A percentile compares a stretch with the other conserved stretches of the same genome.
phyloP scores from a whole-genome alignment of 148 eudicot species.

The Dianthus caryophyllus region DNA sequence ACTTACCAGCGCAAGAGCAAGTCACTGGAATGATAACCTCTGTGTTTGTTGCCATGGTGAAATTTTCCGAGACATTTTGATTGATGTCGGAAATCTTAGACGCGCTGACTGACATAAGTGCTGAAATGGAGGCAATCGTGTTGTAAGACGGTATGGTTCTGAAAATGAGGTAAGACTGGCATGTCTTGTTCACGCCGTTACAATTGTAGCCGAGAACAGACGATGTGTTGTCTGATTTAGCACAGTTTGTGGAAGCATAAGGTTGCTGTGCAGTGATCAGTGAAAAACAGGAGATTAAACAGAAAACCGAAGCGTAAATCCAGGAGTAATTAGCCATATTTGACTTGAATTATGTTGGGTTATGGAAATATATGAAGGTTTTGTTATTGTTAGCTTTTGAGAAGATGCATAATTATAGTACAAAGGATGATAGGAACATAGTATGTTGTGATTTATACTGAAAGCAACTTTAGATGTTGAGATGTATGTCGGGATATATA shows the following conservation, averaged over 20 bases:
- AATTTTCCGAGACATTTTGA: slow-evolving; percentile 35
- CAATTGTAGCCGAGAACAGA: slow-evolving; percentile 64
- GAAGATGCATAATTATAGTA: background rate
- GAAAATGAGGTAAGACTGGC: slow-evolving; percentile 71
- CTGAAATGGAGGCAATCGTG: slow-evolving; percentile 53
- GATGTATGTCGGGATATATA: too few species aligned
- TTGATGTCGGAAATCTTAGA: slow-evolving; percentile 42
- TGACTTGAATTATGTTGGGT: background rate
- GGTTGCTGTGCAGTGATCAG: slow-evolving; percentile 58
- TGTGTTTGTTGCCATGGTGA: slow-evolving; percentile 32
- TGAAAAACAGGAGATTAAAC: slow-evolving; percentile 13
- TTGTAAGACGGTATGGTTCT: slow-evolving; percentile 45
- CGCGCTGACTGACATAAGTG: slow-evolving; percentile 34
- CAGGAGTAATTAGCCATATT: slow-evolving; percentile 16
- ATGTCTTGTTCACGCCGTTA: slow-evolving; percentile 52
- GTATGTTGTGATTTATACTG: too few species aligned
- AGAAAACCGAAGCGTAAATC: slow-evolving; percentile 3
- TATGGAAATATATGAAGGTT: background rate
- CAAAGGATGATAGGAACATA: too few species aligned
- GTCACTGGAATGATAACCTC: slow-evolving; percentile 61
- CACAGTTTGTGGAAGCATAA: slow-evolving; percentile 39
- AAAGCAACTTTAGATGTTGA: too few species aligned
- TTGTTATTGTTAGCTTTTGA: background rate
- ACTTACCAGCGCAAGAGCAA: slow-evolving; percentile 70
- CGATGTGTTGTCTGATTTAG: slow-evolving; percentile 25